phyloP scores from a whole-genome alignment of 192 early-diverging fungal species.

The Umbelopsis vinacea region DNA sequence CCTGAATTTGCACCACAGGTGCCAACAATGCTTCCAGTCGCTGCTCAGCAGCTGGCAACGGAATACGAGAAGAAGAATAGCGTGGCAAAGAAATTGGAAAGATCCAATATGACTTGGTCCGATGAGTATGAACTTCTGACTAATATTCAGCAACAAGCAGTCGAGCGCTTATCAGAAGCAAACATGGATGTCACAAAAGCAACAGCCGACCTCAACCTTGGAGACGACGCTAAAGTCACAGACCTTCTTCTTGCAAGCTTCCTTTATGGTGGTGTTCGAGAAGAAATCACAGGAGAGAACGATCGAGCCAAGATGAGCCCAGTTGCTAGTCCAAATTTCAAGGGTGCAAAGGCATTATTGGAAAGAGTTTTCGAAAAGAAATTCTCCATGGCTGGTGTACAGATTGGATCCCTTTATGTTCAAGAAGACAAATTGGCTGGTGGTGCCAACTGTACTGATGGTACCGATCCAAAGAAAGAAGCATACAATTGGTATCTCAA shows the following conservation, averaged over 20 bases:
- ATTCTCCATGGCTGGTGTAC: constrained; percentile 59
- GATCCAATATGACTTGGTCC: constrained; percentile 39
- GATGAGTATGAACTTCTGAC: constrained; percentile 50
- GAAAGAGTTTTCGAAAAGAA: constrained; percentile 52
- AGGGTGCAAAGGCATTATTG: constrained; percentile 49
- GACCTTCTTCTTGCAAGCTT: constrained; percentile 50
- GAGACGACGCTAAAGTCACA: constrained; percentile 43
- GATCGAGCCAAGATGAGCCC: constrained; percentile 45
- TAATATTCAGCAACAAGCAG: constrained; percentile 52
- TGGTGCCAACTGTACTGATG: constrained; percentile 49
- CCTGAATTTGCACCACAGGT: constrained; percentile 51
- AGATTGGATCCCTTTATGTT: constrained; percentile 52
- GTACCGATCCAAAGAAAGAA: constrained; percentile 51
- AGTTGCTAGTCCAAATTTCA: constrained; percentile 49
- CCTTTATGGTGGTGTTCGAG: constrained; percentile 49
- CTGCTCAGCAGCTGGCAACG: constrained; percentile 47
- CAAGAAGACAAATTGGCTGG: constrained; percentile 51
- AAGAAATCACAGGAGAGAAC: constrained; percentile 31
- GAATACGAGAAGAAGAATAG: constrained; percentile 55
- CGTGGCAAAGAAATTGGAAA: constrained; percentile 49
- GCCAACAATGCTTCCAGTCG: constrained; percentile 50
- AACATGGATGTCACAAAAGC: constrained; percentile 56
- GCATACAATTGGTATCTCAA: constrained; percentile 51
- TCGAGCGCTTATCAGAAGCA: constrained; percentile 35
- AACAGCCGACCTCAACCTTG: constrained; percentile 39